Percentiles rank a stretch among this genome's conserved stretches.
phyloP scores from a whole-genome alignment of 1,284 basidiomycete genomes.

The Rhodotorula sp. region DNA sequence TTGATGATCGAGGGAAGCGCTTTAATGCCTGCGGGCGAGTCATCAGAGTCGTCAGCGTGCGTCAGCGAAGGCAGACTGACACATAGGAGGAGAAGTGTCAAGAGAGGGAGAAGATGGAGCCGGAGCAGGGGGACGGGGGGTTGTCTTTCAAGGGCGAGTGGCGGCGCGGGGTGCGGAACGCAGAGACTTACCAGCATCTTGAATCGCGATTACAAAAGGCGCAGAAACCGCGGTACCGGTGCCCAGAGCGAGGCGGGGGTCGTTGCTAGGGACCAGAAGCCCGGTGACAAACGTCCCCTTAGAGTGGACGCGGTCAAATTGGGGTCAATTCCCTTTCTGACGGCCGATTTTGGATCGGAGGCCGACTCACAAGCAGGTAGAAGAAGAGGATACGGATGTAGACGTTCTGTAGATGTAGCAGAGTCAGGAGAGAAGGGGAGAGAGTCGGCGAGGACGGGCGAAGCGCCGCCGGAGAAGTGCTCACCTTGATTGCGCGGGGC shows the following conservation, averaged over 20 bases:
- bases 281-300: slow-evolving; percentile 51
- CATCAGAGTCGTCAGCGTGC: too few species aligned
- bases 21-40: slow-evolving; percentile 39
- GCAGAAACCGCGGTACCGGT: slow-evolving; percentile 40
- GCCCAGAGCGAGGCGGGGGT: slow-evolving; percentile 58
- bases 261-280: slow-evolving; percentile 65
- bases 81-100: too few species aligned
- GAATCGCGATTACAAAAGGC: slow-evolving; percentile 23
- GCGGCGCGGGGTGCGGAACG: too few species aligned
- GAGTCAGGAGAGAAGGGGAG: slow-evolving; percentile 12
- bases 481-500: slow-evolving; percentile 55
- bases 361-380: background rate
- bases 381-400: slow-evolving; percentile 65
- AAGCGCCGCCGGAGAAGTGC: too few species aligned
- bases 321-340: background rate
- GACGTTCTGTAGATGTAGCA: slow-evolving; percentile 57
- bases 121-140: too few species aligned
- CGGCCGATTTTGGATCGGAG: background rate
- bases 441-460: background rate
- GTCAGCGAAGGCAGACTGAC: too few species aligned
- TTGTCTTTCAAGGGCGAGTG: too few species aligned
- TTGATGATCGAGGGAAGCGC: slow-evolving; percentile 49
- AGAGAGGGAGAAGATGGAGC: too few species aligned
- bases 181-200: slow-evolving; percentile 8
- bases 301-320: slow-evolving; percentile 54